phyloP scores from a whole-genome alignment of 805 yeast genomes.

The Hanseniaspora hatyaiensis region DNA sequence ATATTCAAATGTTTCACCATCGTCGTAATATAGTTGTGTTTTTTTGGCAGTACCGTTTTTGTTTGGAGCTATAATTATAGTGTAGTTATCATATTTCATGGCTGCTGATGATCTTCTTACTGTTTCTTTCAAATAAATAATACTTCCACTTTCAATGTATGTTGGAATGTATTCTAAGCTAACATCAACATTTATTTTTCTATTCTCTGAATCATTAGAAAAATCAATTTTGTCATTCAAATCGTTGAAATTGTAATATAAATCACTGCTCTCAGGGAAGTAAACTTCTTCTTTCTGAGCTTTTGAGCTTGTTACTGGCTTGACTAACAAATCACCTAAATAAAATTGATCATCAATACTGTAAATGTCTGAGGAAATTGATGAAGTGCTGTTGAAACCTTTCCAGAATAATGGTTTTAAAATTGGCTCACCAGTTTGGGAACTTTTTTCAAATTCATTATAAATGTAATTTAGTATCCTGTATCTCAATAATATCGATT shows the following conservation, averaged over 20 bases:
- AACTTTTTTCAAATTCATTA: constrained; percentile 61
- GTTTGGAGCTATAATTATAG: constrained; percentile 52
- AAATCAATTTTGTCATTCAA: constrained; percentile 33
- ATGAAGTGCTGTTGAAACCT: constrained; percentile 37
- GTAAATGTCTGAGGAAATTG: no score
- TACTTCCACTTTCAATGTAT: constrained; percentile 65
- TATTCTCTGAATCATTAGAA: constrained; percentile 17
- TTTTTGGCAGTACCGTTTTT: constrained; percentile 43
- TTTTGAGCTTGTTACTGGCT: constrained; percentile 61
- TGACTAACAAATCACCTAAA: constrained; percentile 66
- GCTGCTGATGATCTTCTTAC: constrained; percentile 67
- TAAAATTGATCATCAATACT: constrained; percentile 74
- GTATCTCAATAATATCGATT: constrained; percentile 65
- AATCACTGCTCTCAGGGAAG: constrained; percentile 35
- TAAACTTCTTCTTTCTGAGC: constrained; percentile 30
- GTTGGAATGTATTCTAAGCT: constrained; percentile 58
- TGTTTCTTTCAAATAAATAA: constrained; percentile 56
- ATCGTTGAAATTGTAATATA: constrained; percentile 45
- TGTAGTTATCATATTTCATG: constrained; percentile 71
- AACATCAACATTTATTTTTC: constrained; percentile 29
- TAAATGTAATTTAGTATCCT: constrained; percentile 65
- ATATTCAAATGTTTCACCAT: constrained; percentile 62
- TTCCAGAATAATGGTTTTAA: constrained; percentile 57
- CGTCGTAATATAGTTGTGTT: constrained; percentile 60
- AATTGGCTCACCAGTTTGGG: constrained; percentile 54